Percentiles rank a stretch among this genome's conserved stretches.
phyloP scores from a whole-genome alignment of 805 yeast genomes.

The Lipomyces chichibuensis region DNA sequence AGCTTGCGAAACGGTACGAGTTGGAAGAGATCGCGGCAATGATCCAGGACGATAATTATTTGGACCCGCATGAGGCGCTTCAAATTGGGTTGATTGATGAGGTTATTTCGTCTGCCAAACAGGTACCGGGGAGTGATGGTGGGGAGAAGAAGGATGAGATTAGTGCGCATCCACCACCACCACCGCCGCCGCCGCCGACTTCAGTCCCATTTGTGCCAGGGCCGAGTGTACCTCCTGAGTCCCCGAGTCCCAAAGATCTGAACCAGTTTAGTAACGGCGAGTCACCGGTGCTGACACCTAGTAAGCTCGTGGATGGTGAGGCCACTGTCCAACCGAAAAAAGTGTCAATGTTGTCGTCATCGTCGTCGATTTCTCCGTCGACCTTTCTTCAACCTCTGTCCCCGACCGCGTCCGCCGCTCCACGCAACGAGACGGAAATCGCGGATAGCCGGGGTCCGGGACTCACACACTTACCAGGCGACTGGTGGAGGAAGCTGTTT shows the following conservation, averaged over 20 bases:
- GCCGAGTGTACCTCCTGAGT: background rate
- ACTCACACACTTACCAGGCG: conserved; percentile 15
- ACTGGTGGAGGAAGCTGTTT: conserved; percentile 33
- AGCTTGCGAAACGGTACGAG: conserved; percentile 36
- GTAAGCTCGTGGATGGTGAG: background rate
- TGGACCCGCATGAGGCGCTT: conserved; percentile 42
- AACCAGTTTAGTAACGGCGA: background rate
- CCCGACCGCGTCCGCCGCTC: background rate
- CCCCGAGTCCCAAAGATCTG: background rate
- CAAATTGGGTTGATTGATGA: conserved; percentile 45
- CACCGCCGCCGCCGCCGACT: background rate
- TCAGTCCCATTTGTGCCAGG: background rate
- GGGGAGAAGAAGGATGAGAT: conserved; percentile 11
- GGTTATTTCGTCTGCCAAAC: conserved; percentile 32
- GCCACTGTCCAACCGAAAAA: background rate
- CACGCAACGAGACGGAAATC: background rate
- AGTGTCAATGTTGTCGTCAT: background rate
- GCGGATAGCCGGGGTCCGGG: conserved; percentile 16
- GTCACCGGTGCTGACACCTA: background rate
- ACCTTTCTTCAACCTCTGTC: background rate
- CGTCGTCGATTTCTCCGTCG: background rate
- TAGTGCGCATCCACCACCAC: background rate
- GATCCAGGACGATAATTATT: conserved; percentile 38
- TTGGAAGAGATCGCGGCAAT: conserved; percentile 30
- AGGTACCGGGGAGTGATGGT: background rate